Evolutionary conservation across 257 asterid species (phyloP).

Genomic region (Gardenia jasminoides): DNA sequence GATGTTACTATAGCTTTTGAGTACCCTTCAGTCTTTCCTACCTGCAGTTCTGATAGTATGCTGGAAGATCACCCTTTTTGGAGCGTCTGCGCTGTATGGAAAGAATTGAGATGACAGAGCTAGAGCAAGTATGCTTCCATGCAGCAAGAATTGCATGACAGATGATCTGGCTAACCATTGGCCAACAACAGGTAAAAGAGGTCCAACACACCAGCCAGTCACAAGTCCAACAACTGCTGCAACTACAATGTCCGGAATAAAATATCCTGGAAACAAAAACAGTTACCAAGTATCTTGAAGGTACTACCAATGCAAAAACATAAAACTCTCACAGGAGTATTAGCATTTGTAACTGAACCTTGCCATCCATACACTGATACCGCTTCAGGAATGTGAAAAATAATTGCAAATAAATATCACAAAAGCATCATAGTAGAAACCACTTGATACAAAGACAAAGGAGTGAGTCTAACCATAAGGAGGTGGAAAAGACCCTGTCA

Average conservation of each 20-base stretch:
- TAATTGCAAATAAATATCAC: background rate
- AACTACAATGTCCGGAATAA: constrained; percentile 75
- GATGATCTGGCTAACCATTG: constrained; percentile 71
- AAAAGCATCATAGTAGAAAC: background rate
- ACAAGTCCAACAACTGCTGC: constrained; percentile 79
- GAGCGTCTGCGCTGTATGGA: constrained; percentile 95
- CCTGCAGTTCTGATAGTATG: constrained; percentile 78
- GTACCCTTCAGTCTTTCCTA: constrained; percentile 40
- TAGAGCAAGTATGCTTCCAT: constrained; percentile 61
- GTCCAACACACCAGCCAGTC: constrained; percentile 93
- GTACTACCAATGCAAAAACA: background rate
- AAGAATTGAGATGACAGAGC: constrained; percentile 90
- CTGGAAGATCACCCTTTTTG: constrained; percentile 87
- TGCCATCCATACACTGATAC: background rate
- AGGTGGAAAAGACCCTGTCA: constrained; percentile 89
- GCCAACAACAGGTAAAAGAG: constrained; percentile 79
- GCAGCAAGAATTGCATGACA: constrained; percentile 65
- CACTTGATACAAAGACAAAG: constrained; percentile 8
- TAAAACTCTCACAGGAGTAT: background rate
- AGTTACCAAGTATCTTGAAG: background rate
- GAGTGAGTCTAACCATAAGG: constrained; percentile 73
- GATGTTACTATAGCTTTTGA: constrained; percentile 14
- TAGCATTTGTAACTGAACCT: background rate
- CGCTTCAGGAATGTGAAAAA: background rate
- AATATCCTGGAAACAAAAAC: constrained; percentile 62